Evolutionary conservation across 805 yeast genomes (phyloP), one percentile per base, ranked within the genome.

Genomic region (Barnettozyma pratensis): DNA sequence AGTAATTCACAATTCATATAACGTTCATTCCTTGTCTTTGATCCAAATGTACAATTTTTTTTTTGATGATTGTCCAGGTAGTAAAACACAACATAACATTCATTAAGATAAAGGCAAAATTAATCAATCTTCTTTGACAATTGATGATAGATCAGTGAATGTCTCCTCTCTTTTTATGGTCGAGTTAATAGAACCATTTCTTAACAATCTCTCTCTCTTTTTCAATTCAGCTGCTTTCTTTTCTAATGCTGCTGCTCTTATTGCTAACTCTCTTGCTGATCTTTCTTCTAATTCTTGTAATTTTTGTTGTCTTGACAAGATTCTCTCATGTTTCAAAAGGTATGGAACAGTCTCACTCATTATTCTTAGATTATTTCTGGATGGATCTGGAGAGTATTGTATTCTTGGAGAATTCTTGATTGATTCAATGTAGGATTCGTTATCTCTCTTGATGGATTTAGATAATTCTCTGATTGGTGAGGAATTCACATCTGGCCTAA

Each of bases 281-380:
- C 83, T 84, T 59, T 83, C 83, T 63, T 87, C 95, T 67, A 87
- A 68, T 57, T 86, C 89, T 62, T 86, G 91, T 44, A 87, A 69
- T 67, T 83, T 86, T 49, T 82, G 87, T 60, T 87, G 91, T 64
- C 87, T 82, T 45, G 85, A 83, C 54, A 81, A 67, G 48, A 86
- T 76, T 49, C 85, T 76, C 65, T 87, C 92, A 64, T 86, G 92
- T 62, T 87, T 77, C 53, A 87, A 69, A 34, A 85, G 84, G 57
- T 87, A 87, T n/a, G 95, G 95, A 27, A 87, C 87, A 1, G 94
- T 87, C 61, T 85, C 92, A 39, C 90, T 83, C 48, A 87, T 81
- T 60, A 83, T 86, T 61, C 95, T 74, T 54, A 87, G 69, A 65
- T 85, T 87, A 54, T 74, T 74, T 54, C 87, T 77, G 45, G 76